Percentiles rank a stretch among this genome's conserved stretches.
These are phyloP conservation scores for Acer negundo DNA, from an alignment of 345 rosid species.

Conservation along the genomic window DNA sequence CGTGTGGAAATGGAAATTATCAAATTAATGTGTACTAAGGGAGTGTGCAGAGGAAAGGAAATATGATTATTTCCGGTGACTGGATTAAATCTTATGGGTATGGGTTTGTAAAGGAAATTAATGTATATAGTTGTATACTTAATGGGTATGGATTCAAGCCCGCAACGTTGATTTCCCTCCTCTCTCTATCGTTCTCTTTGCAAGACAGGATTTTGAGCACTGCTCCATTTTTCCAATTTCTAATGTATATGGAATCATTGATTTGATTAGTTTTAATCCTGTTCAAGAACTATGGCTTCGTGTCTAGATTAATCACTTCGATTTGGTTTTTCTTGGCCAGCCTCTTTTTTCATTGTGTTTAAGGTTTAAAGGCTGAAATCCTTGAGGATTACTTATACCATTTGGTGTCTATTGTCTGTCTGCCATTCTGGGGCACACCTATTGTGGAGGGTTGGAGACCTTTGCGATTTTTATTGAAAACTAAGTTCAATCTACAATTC, in stretches of 20 bases:
- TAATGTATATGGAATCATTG: neutral
- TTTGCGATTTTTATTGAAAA: neutral
- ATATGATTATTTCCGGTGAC: too few species aligned
- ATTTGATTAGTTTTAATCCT: neutral
- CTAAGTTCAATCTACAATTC: neutral
- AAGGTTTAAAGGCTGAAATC: neutral
- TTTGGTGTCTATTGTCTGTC: neutral
- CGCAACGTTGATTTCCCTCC: too few species aligned
- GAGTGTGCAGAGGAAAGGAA: neutral
- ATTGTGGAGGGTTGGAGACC: neutral
- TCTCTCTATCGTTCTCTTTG: neutral
- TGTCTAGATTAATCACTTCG: neutral
- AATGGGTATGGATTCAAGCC: too few species aligned
- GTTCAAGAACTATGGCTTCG: neutral
- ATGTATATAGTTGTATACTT: too few species aligned
- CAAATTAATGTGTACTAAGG: neutral
- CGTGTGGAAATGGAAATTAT: neutral
- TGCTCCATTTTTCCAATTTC: neutral
- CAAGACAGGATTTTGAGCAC: neutral
- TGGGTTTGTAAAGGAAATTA: too few species aligned
- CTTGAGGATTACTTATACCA: neutral
- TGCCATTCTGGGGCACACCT: neutral
- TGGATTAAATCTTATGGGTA: too few species aligned
- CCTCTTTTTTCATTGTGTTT: neutral
- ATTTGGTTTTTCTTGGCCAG: neutral